Conservation (phyloP, 495 filamentous ascomycete species). For the Xylaria longipes region DNA sequence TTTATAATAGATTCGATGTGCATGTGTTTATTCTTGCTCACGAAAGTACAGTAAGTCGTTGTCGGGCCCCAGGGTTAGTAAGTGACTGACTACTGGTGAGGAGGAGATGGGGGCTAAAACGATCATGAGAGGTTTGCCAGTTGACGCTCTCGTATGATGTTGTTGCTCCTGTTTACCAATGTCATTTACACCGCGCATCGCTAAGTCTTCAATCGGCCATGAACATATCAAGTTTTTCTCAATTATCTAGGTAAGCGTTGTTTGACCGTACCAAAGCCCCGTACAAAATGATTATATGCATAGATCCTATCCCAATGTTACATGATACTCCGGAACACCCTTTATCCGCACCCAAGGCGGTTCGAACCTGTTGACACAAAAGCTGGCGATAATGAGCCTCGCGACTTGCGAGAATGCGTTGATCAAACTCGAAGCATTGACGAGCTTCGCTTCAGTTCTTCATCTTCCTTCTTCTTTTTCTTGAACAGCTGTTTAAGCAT, state of each 20-base stretch:
- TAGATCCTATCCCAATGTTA: background rate
- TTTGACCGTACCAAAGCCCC: background rate
- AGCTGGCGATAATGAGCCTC: background rate
- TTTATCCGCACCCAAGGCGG: background rate
- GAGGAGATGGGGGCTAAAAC: background rate
- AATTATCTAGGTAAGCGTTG: background rate
- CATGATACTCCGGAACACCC: slow-evolving; percentile 14
- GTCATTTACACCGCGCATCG: background rate
- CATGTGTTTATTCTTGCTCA: slow-evolving; percentile 12
- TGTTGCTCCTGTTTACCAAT: background rate
- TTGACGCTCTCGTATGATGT: background rate
- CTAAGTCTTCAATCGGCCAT: background rate
- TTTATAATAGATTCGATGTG: background rate
- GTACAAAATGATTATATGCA: slow-evolving; percentile 5
- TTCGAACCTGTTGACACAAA: background rate
- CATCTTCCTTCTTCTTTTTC: slow-evolving; percentile 54
- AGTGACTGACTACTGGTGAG: background rate
- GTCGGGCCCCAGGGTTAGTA: background rate
- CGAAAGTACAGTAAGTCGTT: background rate
- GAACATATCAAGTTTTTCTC: background rate
- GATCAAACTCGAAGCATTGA: slow-evolving; percentile 29
- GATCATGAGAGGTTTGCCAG: background rate
- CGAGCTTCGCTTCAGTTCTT: slow-evolving; percentile 38
- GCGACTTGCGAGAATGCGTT: background rate
- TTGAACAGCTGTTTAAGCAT: slow-evolving; percentile 60